phyloP scores from a whole-genome alignment of 306 rosid species.

The Mimosa bimucronata region DNA sequence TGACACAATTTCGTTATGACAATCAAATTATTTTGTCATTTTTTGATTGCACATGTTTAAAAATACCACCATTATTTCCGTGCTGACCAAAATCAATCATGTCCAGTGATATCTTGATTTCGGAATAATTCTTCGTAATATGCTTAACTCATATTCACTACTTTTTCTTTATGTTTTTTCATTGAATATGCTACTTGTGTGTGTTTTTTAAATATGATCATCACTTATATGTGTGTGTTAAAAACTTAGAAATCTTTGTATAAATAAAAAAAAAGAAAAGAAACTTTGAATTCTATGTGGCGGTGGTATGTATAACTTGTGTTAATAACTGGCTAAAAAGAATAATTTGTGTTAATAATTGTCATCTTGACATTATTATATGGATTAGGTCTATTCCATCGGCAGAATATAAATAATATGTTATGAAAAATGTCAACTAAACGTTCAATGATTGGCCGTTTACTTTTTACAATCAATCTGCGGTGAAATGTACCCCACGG shows the following conservation, averaged over 20 bases:
- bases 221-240: too few species aligned
- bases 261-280: too few species aligned
- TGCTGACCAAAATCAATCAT: not conserved
- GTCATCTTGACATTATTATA: not conserved
- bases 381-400: not conserved
- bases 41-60: not conserved
- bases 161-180: too few species aligned
- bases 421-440: slow-evolving; percentile 26
- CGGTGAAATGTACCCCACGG: not conserved
- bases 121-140: not conserved
- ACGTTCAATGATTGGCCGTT: slow-evolving; percentile 32
- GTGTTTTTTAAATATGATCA: too few species aligned
- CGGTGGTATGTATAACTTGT: not conserved
- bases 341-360: not conserved
- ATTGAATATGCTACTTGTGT: too few species aligned
- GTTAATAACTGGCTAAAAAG: too few species aligned
- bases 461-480: not conserved
- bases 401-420: not conserved
- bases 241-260: too few species aligned
- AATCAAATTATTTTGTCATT: not conserved
- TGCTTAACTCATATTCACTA: too few species aligned
- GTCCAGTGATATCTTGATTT: not conserved
- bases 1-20: not conserved
- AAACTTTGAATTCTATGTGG: not conserved
- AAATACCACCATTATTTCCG: not conserved